Evolutionary conservation across 345 rosid genomes (phyloP), one percentile per base, ranked within the genome.

Genomic region (Populus pruinosa): DNA sequence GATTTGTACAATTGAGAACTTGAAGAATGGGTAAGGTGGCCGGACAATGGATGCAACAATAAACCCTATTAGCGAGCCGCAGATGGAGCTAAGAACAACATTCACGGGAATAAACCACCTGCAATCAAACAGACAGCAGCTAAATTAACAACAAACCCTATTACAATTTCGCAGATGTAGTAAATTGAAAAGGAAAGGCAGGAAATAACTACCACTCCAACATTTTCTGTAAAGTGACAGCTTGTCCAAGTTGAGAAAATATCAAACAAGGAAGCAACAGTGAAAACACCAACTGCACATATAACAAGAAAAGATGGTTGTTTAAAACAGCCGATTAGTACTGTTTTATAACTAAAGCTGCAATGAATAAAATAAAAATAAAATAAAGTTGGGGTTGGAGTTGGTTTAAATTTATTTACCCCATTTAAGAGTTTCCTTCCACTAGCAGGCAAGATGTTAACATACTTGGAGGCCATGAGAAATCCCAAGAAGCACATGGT

Each of bases 61-160:
- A 5, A 90, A 86, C 56, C 99, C 99, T 49, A 96, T 94, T 5
- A 91, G 47, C 2, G 99, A 92, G 43, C 99, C 99, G 0, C 91
- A 87, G 78, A 90, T 83, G 56, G 93, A 72, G 59, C 83, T 90
- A 16, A 96, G 91, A 78, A 96, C 81, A 74, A 94, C 92, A 83
- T 96, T 96, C 77, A 90, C 78, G 10, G 98, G 99, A 87, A 96
- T 96, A 76, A 94, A 96, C 99, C 99, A 96, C 98, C 98, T 96
- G 89, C 64, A 84, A 73, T 8, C 77, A 35, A 71, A 78, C 2
- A 78, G 36, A 41, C 65, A 18, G 33, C 29, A 11, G 33, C 29
- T 56, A 74, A 38, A 33, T 35, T 10, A 74, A 67, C 67, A 35
- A 3, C 23, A 29, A 49, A 31, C 44, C n/a, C 5, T 53, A 27